Conservation (phyloP, 257 asterid genomes). For the Echium plantagineum region DNA sequence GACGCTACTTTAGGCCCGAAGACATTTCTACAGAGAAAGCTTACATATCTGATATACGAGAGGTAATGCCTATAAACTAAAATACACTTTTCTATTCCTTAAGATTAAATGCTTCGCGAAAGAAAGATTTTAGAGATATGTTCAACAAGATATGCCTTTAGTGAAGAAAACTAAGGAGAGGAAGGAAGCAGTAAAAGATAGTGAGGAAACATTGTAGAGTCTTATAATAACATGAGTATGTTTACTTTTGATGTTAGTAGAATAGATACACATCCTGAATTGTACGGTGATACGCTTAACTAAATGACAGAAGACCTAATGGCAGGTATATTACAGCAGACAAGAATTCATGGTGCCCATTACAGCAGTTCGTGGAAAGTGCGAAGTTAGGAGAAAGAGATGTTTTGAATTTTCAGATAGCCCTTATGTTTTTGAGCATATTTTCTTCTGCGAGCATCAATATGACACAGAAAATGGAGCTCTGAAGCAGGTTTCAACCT, state of each 20-base stretch:
- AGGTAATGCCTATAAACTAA: constrained; percentile 5
- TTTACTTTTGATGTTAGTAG: not conserved
- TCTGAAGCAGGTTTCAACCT: constrained; percentile 12
- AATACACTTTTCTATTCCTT: not conserved
- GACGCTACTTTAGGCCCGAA: constrained; percentile 19
- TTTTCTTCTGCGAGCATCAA: constrained; percentile 10
- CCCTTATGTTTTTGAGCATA: constrained; percentile 10
- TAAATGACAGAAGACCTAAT: not conserved
- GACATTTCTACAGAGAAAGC: constrained; percentile 18
- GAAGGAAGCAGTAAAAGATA: not conserved
- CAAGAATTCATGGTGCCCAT: constrained; percentile 10
- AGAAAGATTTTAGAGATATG: not conserved
- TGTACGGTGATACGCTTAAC: not conserved
- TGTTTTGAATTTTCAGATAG: constrained; percentile 2
- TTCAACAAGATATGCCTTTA: not conserved
- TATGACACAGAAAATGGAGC: constrained; percentile 11
- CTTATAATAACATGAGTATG: not conserved
- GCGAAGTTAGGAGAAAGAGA: constrained; percentile 13
- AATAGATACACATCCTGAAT: not conserved
- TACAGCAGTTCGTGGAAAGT: constrained; percentile 11
- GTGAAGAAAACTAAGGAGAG: not conserved
- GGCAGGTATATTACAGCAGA: constrained; percentile 17
- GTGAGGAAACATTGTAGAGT: not conserved
- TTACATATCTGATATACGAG: constrained; percentile 16
- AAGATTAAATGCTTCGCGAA: not conserved